Percentiles rank a stretch among this genome's conserved stretches.
These are phyloP conservation scores for Luzula sylvatica DNA, from an alignment of 176 grass and related monocot species.

Conservation along the genomic window DNA sequence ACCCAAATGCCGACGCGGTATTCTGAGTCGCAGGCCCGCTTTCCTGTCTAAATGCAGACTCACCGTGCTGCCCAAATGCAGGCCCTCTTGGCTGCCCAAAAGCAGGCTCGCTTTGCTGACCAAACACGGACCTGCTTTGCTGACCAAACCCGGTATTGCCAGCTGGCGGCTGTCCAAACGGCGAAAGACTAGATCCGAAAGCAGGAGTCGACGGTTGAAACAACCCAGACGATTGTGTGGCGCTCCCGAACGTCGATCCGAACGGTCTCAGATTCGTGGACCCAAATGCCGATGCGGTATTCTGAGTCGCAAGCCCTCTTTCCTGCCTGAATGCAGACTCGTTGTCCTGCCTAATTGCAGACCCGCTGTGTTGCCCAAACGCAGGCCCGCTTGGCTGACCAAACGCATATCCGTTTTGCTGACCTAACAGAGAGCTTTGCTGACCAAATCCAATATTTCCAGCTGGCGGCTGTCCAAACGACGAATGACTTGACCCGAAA, in stretches of 20 bases:
- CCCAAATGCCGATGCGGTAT: conserved; percentile 16
- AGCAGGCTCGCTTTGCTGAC: neutral
- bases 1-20: conserved; percentile 16
- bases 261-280: conserved; percentile 23
- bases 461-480: conserved; percentile 34
- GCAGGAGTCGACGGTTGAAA: conserved; percentile 37
- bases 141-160: conserved; percentile 14
- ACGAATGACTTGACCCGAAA: conserved; percentile 25
- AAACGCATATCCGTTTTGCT: conserved; percentile 5
- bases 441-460: conserved; percentile 10
- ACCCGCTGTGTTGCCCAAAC: too few species aligned
- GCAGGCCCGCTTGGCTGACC: conserved; percentile 25
- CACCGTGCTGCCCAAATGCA: too few species aligned
- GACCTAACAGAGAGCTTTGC: conserved; percentile 5
- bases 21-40: conserved; percentile 25
- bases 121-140: conserved; percentile 10
- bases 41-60: conserved; percentile 37
- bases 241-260: conserved; percentile 23
- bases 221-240: conserved; percentile 61
- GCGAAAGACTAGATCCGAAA: conserved; percentile 26
- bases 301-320: too few species aligned
- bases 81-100: conserved; percentile 26
- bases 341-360: conserved; percentile 37
- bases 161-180: conserved; percentile 34
- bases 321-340: too few species aligned